These are phyloP conservation scores for Gaillardinia entomophila DNA, from an alignment of 805 yeast genomes.

Conservation along the genomic window DNA sequence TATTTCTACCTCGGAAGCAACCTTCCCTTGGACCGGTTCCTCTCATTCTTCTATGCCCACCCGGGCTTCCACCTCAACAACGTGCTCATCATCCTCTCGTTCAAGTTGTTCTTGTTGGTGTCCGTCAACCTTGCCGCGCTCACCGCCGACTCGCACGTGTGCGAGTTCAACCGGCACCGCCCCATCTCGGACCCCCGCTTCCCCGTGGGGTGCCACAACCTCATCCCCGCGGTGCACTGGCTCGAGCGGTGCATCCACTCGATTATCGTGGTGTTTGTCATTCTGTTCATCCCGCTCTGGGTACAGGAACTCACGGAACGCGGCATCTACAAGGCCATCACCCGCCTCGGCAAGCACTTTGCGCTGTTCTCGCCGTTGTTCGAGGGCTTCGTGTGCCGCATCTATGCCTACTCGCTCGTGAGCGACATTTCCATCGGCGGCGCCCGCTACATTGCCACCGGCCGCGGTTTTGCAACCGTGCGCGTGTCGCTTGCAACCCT, in stretches of 20 bases:
- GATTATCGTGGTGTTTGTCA: conserved; percentile 66
- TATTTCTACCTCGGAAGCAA: conserved; percentile 75
- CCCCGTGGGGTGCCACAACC: conserved; percentile 68
- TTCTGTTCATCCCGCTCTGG: conserved; percentile 68
- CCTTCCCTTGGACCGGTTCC: conserved; percentile 69
- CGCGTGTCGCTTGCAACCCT: conserved; percentile 61
- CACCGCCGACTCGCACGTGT: conserved; percentile 54
- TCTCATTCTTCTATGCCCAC: conserved; percentile 79
- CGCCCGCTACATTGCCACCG: conserved; percentile 77
- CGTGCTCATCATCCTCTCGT: conserved; percentile 64
- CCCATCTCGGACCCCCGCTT: conserved; percentile 57
- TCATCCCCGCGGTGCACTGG: conserved; percentile 72
- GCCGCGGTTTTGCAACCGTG: conserved; percentile 75
- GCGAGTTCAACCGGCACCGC: conserved; percentile 51
- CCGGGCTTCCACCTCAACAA: conserved; percentile 84
- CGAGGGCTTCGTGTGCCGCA: conserved; percentile 74
- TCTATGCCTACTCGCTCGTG: conserved; percentile 64
- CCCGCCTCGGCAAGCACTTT: conserved; percentile 61
- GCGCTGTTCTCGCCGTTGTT: conserved; percentile 70
- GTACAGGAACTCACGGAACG: conserved; percentile 75
- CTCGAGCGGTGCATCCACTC: conserved; percentile 66
- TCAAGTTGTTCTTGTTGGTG: conserved; percentile 49
- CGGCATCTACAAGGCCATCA: conserved; percentile 65
- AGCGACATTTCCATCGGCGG: conserved; percentile 73
- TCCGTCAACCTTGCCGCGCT: conserved; percentile 58